Base-by-base conservation (phyloP, 2,329 filamentous ascomycete species). In the Septoria petroselini region DNA sequence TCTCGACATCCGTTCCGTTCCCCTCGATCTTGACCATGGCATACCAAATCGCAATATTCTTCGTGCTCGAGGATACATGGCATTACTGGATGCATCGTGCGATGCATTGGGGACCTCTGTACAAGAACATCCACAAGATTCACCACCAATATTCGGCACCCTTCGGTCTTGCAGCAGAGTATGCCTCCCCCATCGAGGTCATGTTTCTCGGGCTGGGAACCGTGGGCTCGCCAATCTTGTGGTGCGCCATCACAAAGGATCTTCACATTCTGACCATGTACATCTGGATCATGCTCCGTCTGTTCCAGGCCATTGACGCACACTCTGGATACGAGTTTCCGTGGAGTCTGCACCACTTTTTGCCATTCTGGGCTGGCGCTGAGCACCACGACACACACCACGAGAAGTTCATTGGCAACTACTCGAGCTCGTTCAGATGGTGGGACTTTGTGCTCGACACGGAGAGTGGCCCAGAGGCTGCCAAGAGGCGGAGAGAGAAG, bases 301-400 rank as follows among this genome's bases (percentile, higher is more conserved):
- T 98, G 15, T 94, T 95, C 81, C 93, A 98, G 76, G 93, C 93
- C 65, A 94, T 98, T 69, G 93, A 98, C 70, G 87, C 93, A 23
- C 93, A 98, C 77, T 93, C 86, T 65, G 93, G 93, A 58, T 98
- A 97, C 72, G 93, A 98, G 69, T 97, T 98, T 74, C 93, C 93
- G 54, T 98, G 91, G 90, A 91, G 86, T 66, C 75, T 98, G 73
- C 89, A 91, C 72, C 88, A 96, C 72, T 87, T 97, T 78, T 76
- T 98, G 43, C 93, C 93, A 29, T 91, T 98, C 81, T 98, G 93
- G 93, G 91, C 91, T 48, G 93, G 93, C 55, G 93, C 93, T 48
- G 84, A 95, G 63, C 91, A 97, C 75, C 93, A 98, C 75, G 93
- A 98, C 67, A 77, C 90, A 37, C 93, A 98, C 75, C 93, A 98